phyloP scores from a whole-genome alignment of 495 filamentous ascomycete species.

The Aspergillus ostianus region DNA sequence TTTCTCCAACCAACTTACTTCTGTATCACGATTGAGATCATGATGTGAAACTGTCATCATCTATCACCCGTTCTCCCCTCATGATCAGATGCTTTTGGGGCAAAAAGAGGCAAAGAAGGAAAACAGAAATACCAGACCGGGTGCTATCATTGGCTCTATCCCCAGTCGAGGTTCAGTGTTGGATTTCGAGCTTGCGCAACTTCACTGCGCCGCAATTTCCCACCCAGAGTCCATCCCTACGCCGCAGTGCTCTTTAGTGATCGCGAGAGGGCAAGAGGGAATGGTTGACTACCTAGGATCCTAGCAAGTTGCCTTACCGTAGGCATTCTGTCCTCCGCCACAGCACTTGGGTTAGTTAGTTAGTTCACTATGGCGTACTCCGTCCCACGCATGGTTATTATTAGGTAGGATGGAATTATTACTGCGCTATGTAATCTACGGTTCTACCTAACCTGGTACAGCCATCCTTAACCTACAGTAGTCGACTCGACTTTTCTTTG shows the following conservation, averaged over 20 bases:
- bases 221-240: not conserved
- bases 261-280: not conserved
- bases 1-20: not conserved
- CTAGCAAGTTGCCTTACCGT: not conserved
- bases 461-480: not conserved
- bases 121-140: not conserved
- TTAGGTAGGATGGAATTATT: not conserved
- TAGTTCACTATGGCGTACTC: no score
- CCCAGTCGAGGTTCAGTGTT: not conserved
- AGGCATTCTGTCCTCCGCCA: not conserved
- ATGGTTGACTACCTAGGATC: not conserved
- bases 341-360: not conserved
- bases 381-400: not conserved
- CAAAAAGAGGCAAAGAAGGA: not conserved
- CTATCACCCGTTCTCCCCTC: not conserved
- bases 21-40: no score
- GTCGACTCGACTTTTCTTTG: not conserved
- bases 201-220: constrained; percentile 23
- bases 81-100: not conserved
- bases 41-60: constrained; percentile 2
- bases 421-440: no score
- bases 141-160: not conserved
- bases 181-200: constrained; percentile 21
- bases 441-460: not conserved
- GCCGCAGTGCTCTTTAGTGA: not conserved